Base-by-base conservation (phyloP, 1,139 yeast species). In the Sugiyamaella japonica region DNA sequence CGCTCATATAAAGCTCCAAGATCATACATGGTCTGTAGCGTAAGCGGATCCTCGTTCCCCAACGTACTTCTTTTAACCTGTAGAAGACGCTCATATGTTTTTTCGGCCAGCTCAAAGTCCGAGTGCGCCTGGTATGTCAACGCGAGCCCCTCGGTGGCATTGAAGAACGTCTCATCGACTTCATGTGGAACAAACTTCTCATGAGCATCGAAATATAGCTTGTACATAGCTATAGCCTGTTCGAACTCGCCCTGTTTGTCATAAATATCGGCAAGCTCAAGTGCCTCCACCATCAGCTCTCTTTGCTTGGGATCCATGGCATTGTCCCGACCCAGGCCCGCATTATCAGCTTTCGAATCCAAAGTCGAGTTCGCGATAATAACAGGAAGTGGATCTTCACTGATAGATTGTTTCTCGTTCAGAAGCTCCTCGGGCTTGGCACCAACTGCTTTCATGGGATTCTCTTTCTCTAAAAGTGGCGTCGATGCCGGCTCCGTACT, bases 381-480 rank as follows among this genome's bases (percentile, higher is more conserved):
- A 7, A 12, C 34, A 29, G 34, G n/a, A 9, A 10, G 8, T 29
- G 16, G 9, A 10, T 34, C 16, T 34, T 34, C 38, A 16, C n/a
- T 34, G 4, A 7, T 34, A 16, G 16, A n/a, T 15, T 43, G 48
- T 20, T 44, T 44, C 29, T 29, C 46, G 16, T 23, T 25, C 7
- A 8, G 13, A 2, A 17, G 32, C 29, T 47, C 36, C 3, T 28
- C 44, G 3, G 15, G 31, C 12, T 34, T 45, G 3, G 13, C 31
- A 23, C 12, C 46, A 7, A 20, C 55, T 7, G 32, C 13, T 39
- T 39, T 28, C 41, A 40, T 15, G 10, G 45, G 40, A n/a, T 51
- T 50, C 7, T 50, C 58, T 25, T 55, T 53, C 37, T 53, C 54
- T 10, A 28, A n/a, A 7, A 25, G n/a, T 9, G 53, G 56, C 4